Base-by-base conservation (phyloP, 2,329 filamentous ascomycete species). In the Neoscytalidium dimidiatum region DNA sequence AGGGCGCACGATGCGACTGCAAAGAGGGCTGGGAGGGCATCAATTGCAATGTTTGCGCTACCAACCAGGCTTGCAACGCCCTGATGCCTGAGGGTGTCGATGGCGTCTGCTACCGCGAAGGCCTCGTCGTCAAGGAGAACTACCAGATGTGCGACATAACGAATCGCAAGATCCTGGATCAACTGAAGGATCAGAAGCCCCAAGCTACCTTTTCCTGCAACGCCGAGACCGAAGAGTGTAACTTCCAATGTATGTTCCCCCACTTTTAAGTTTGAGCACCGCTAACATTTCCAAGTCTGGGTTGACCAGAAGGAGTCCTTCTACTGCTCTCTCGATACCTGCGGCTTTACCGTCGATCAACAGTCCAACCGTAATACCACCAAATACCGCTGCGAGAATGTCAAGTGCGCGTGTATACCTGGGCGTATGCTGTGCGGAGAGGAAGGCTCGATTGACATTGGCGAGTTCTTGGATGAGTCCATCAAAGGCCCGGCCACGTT, bases 111-210 rank as follows among this genome's bases (percentile, higher is more conserved):
- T 98, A 97, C 76, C 90, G 92, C 73, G 90, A 94, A 70, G 94
- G 94, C 51, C 88, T 96, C 70, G 90, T 96, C 11, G 90, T 98
- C 68, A 93, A 95, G 71, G 88, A 96, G 79, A 99, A 98, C 81
- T 94, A 93, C 80, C 96, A 99, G 80, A 95, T 97, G 82, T 99
- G 95, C 80, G 92, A 96, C 77, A 95, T 99, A 69, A 98, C 94
- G 64, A 99, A 99, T 81, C 87, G 88, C 77, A 95, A 96, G 82
- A 99, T 99, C 73, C 83, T 94, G 64, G 88, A 94, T 67, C 88
- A 94, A 74, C 85, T 99, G 56, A 91, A 93, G 71, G 89, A 90
- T 49, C 87, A 93, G 78, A 90, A 92, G 66, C 94, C 95, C 0
- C 91, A 99, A 77, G 95, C 96, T 26, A 99, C 95, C 0, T 99